These are phyloP conservation scores for Forsythia viridissima DNA, from an alignment of 257 asterid genomes.

Conservation along the genomic window DNA sequence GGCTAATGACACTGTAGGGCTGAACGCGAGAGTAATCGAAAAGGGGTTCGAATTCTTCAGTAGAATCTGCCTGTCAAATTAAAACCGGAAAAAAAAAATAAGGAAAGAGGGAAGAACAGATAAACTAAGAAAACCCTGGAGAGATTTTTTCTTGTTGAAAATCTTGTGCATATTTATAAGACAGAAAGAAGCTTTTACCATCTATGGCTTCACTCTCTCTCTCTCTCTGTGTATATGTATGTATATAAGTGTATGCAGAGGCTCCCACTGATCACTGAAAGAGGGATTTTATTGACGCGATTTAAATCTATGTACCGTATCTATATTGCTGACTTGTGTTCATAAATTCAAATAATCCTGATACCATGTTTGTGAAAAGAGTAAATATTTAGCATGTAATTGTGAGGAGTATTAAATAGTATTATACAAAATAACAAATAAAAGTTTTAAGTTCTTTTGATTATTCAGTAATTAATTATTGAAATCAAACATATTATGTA, in stretches of 20 bases:
- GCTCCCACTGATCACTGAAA: neutral
- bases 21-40: conserved; percentile 90
- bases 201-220: neutral
- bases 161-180: neutral
- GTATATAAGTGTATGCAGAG: neutral
- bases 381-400: no score
- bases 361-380: neutral
- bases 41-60: conserved; percentile 89
- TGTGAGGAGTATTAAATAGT: no score
- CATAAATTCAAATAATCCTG: neutral
- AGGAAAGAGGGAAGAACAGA: neutral
- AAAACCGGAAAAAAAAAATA: neutral
- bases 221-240: neutral
- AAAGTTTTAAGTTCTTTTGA: no score
- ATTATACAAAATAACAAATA: no score
- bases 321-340: neutral
- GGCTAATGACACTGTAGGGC: conserved; percentile 43
- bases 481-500: no score
- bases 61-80: conserved; percentile 47
- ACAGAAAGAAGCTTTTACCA: neutral
- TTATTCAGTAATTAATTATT: no score
- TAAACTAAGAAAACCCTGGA: conserved; percentile 6
- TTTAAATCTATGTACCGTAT: no score
- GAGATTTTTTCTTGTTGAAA: neutral
- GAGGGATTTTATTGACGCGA: neutral